Evolutionary conservation across 129 eudicot species (phyloP).

Genomic region (Daucus carota): DH1_v3.0 NC_030388.2:25887501-25888000

Average conservation of each 20-base stretch:
- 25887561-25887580: neutral
- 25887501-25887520: neutral
- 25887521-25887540: too few relatives aligned
- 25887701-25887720: conserved; percentile 3
- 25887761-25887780: conserved; percentile 95
- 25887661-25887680: neutral
- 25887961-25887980: neutral
- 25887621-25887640: neutral
- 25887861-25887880: neutral
- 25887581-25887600: neutral
- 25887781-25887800: conserved; percentile 94
- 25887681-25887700: neutral
- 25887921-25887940: neutral
- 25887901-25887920: neutral
- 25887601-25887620: neutral
- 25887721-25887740: conserved; percentile 48
- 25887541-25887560: too few relatives aligned
- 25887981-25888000: neutral
- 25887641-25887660: neutral
- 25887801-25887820: conserved; percentile 97
- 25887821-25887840: neutral
- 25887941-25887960: neutral
- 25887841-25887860: too few relatives aligned
- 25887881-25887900: neutral
- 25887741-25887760: conserved; percentile 98